These are phyloP conservation scores for Lipomyces orientalis DNA, from an alignment of 805 yeast genomes.

Conservation along the genomic window DNA sequence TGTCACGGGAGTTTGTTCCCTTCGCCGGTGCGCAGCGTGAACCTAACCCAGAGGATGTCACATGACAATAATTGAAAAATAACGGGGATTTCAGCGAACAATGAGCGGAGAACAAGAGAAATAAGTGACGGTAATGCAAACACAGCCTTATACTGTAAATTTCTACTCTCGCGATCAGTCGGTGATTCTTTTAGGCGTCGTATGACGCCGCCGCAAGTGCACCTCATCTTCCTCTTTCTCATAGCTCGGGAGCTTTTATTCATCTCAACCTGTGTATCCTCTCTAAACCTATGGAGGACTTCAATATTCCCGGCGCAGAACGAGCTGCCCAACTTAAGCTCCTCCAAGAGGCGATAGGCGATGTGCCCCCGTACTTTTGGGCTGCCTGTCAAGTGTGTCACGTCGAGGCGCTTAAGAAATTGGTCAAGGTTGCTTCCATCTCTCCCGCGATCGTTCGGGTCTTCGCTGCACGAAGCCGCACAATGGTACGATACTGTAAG, in stretches of 20 bases:
- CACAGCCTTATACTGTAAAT: too few relatives aligned
- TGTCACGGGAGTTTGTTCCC: too few relatives aligned
- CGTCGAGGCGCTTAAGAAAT: conserved; percentile 1
- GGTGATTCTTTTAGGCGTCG: too few relatives aligned
- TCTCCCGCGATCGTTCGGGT: background rate
- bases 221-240: too few relatives aligned
- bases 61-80: too few relatives aligned
- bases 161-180: too few relatives aligned
- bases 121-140: too few relatives aligned
- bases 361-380: background rate
- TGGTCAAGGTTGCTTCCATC: conserved; percentile 1
- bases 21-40: too few relatives aligned
- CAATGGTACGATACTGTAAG: conserved; percentile 1
- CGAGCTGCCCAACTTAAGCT: background rate
- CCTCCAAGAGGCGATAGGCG: conserved; percentile 3
- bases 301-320: background rate
- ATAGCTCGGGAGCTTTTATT: background rate
- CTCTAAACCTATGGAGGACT: background rate
- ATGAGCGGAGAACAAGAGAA: too few relatives aligned
- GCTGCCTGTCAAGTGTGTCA: background rate
- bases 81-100: too few relatives aligned
- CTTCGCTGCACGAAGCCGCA: background rate
- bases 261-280: background rate
- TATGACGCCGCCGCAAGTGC: too few relatives aligned
- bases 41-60: too few relatives aligned